Base-by-base conservation (phyloP, 208 protist genomes). In the Wallacemonas sp. region DNA sequence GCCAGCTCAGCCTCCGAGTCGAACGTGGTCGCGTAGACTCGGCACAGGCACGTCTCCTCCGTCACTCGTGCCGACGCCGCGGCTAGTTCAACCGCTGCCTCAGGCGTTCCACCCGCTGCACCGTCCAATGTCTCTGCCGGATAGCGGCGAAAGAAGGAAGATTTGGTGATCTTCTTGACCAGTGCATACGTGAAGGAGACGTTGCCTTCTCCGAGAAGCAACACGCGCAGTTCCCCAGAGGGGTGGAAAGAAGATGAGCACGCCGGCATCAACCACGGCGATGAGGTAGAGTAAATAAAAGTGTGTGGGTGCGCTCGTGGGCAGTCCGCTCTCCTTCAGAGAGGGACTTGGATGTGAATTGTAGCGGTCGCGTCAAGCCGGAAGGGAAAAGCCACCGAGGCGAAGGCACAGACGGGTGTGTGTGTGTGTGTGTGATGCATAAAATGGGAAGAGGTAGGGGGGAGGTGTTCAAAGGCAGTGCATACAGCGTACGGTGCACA, bases 181-280 rank as follows among this genome's bases (percentile, higher is more conserved):
- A 89, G 66, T 3, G 75, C 63, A 58, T 85, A 77, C 13, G 76
- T 38, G 57, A 85, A 89, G 61, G 67, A 80, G 8, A 89, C 38
- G 39, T 89, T 85, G 22, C 83, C 83, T 38, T 89, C 78, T 0
- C 83, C 83, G 12, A 89, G 44, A 5, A 89, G 70, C 22, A 89
- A 53, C 26, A 89, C 72, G 5, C 42, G 57, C 13, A 79, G 50
- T 32, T 19, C 30, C 19, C 38, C 50, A 3, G 24, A 8, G 8
- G 50, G 50, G 19, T 57, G 50, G 21, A 57, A 33, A 57, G 22
- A 15, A 4, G 30, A 41, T 13, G 30, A 6, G 26, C 29, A 39
- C 13, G 30, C 42, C 13, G 42, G 17, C 42, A 48, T 48, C 42
- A 17, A 13, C 9, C 9, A 13, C 6, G 36, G 6, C 13, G 36